Percentiles rank a stretch among this genome's conserved stretches.
These are phyloP conservation scores for Fusarium sp. DNA, from an alignment of 2,329 filamentous ascomycete species.

Conservation along the genomic window DNA sequence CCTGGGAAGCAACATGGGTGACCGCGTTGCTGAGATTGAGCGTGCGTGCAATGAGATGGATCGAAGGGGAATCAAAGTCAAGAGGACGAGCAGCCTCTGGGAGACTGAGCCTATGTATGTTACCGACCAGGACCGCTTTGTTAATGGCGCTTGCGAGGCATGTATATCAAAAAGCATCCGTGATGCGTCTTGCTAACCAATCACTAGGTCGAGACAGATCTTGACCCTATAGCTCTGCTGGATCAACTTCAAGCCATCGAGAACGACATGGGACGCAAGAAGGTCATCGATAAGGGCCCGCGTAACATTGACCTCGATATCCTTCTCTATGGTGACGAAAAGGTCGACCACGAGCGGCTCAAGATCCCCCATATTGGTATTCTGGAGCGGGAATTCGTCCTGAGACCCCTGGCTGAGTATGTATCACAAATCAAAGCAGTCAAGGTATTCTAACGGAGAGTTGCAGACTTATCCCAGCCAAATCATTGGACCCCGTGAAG, in stretches of 20 bases:
- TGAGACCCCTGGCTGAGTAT: conserved; percentile 86
- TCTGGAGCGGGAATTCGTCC: conserved; percentile 91
- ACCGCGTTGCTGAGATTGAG: conserved; percentile 88
- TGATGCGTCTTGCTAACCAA: conserved; percentile 26
- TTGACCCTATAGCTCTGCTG: conserved; percentile 81
- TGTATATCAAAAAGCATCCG: conserved; percentile 51
- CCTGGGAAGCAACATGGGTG: conserved; percentile 91
- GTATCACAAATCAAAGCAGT: conserved; percentile 42
- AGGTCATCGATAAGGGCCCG: conserved; percentile 92
- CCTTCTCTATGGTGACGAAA: conserved; percentile 80
- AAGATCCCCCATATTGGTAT: conserved; percentile 87
- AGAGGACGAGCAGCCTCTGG: conserved; percentile 88
- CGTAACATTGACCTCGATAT: conserved; percentile 96
- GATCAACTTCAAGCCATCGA: conserved; percentile 89
- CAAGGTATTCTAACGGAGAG: conserved; percentile 6
- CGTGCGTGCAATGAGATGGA: conserved; percentile 84
- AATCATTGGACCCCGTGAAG: conserved; percentile 64
- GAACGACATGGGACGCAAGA: conserved; percentile 80
- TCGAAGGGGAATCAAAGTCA: conserved; percentile 76
- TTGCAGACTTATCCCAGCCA: conserved; percentile 67
- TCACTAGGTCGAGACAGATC: conserved; percentile 79
- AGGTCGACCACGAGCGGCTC: conserved; percentile 78
- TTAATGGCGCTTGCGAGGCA: conserved; percentile 95
- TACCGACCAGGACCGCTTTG: conserved; percentile 85
- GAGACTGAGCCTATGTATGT: conserved; percentile 99